A percentile compares a stretch with the other conserved stretches of the same genome.
Conservation (phyloP, 208 protist species). For the Strigomonas culicis region DNA sequence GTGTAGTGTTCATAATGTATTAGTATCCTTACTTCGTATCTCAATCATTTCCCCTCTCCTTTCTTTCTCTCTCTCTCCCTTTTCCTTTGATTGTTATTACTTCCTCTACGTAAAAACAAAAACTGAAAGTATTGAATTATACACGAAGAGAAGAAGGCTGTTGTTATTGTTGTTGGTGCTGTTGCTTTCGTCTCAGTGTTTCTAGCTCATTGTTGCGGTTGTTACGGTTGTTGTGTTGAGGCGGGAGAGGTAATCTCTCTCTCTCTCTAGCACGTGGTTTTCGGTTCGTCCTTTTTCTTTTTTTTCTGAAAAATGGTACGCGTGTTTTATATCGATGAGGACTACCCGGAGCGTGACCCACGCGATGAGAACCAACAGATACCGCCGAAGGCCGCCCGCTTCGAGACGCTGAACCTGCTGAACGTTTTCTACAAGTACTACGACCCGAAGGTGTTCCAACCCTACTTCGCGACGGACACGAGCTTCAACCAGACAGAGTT, state of each 20-base stretch:
- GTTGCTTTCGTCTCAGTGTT: too few species aligned
- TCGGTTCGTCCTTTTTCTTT: too few species aligned
- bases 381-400: not conserved
- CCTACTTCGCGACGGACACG: not conserved
- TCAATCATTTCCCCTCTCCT: not conserved
- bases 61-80: not conserved
- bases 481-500: constrained; percentile 8
- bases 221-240: too few species aligned
- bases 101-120: not conserved
- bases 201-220: too few species aligned
- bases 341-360: too few species aligned
- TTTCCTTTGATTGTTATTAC: not conserved
- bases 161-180: constrained; percentile 7
- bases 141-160: not conserved
- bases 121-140: not conserved
- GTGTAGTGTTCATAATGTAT: too few species aligned
- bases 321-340: too few species aligned
- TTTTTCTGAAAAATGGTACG: too few species aligned
- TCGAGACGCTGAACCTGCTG: not conserved
- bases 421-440: not conserved
- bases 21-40: not conserved
- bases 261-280: too few species aligned
- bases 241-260: too few species aligned
- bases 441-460: not conserved
- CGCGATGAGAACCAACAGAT: not conserved